Evolutionary conservation across 306 rosid species (phyloP).

Genomic region (Vicia villosa): DNA sequence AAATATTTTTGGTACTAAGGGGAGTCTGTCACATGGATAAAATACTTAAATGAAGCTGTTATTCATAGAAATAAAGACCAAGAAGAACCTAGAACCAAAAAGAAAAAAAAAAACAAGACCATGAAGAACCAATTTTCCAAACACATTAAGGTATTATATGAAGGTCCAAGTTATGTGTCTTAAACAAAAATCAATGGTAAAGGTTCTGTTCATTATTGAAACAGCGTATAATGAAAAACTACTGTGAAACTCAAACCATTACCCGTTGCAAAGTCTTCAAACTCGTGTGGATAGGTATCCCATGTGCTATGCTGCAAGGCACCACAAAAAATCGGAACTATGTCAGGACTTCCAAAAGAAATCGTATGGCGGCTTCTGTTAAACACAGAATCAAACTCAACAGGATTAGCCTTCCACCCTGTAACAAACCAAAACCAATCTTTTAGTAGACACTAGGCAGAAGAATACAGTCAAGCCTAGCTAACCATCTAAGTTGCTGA

Average conservation of each 20-base stretch:
- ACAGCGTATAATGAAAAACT: conserved; percentile 15
- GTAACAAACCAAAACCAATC: conserved; percentile 37
- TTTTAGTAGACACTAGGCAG: conserved; percentile 33
- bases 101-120: no score
- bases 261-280: conserved; percentile 93
- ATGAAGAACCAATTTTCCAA: conserved; percentile 17
- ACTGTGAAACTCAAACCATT: conserved; percentile 55
- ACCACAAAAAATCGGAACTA: conserved; percentile 85
- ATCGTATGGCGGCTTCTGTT: conserved; percentile 77
- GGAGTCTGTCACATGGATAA: background rate
- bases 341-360: conserved; percentile 88
- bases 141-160: background rate
- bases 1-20: background rate
- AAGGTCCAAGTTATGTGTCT: conserved; percentile 1
- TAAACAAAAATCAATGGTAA: background rate
- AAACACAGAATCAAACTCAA: conserved; percentile 89
- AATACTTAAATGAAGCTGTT: background rate
- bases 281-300: conserved; percentile 79
- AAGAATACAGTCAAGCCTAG: conserved; percentile 12
- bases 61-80: background rate
- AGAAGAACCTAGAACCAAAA: no score
- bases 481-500: conserved; percentile 1
- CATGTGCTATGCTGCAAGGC: conserved; percentile 85
- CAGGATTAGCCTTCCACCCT: conserved; percentile 98
- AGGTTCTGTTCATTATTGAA: conserved; percentile 21